Evolutionary conservation across 1,284 basidiomycete genomes (phyloP).

Genomic region (Ganoderma resinaceum): DNA sequence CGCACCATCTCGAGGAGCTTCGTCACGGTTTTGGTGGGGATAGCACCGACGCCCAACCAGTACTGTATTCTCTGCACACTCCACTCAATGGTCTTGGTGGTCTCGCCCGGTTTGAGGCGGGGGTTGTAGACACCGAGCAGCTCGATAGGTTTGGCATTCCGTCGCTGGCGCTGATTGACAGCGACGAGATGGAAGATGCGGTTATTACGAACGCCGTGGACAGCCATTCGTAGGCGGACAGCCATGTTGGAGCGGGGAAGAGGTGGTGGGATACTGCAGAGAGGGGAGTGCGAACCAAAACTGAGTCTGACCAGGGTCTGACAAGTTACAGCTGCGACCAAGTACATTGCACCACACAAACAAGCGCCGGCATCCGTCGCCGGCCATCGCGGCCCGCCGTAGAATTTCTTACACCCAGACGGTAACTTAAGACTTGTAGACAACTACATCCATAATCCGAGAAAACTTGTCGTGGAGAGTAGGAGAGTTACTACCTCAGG

Average conservation of each 20-base stretch:
- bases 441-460: not conserved
- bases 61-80: slow-evolving; percentile 89
- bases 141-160: slow-evolving; percentile 92
- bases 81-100: slow-evolving; percentile 86
- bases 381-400: no score
- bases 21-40: slow-evolving; percentile 82
- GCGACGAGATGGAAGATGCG: slow-evolving; percentile 92
- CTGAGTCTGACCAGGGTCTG: no score
- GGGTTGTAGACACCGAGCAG: slow-evolving; percentile 91
- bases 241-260: slow-evolving; percentile 60
- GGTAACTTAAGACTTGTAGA: no score
- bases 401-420: no score
- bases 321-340: no score
- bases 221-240: slow-evolving; percentile 85
- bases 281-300: no score
- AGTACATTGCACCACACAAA: no score
- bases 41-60: slow-evolving; percentile 88
- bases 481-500: not conserved
- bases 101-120: slow-evolving; percentile 52
- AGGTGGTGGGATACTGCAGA: not conserved
- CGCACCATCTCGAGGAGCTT: slow-evolving; percentile 84
- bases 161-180: slow-evolving; percentile 75
- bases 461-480: not conserved
- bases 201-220: slow-evolving; percentile 83
- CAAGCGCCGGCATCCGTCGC: no score